Evolutionary conservation across 1,284 basidiomycete genomes (phyloP).

Genomic region (Fomitopsis betulina): DNA sequence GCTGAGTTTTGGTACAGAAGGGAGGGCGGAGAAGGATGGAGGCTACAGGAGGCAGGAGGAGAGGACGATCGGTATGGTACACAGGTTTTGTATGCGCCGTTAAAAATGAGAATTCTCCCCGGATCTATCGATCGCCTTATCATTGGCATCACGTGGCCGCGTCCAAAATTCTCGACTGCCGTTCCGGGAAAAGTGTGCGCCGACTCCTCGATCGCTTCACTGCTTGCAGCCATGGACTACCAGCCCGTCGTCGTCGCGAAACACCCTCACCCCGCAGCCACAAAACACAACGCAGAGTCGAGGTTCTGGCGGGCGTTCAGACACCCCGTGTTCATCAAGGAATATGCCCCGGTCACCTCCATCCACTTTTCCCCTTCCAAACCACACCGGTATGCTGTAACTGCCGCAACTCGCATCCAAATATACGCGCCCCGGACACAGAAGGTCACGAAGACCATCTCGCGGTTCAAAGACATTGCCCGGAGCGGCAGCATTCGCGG

Average conservation of each 20-base stretch:
- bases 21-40: conserved; percentile 13
- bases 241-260: conserved; percentile 67
- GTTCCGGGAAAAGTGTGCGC: conserved; percentile 13
- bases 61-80: conserved; percentile 20
- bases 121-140: conserved; percentile 29
- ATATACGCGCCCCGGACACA: conserved; percentile 96
- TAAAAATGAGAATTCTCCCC: conserved; percentile 16
- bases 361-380: conserved; percentile 84
- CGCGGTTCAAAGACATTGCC: conserved; percentile 95
- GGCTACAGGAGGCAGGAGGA: conserved; percentile 23
- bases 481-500: conserved; percentile 82
- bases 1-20: conserved; percentile 17
- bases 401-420: conserved; percentile 90
- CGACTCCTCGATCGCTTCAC: neutral
- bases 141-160: conserved; percentile 21
- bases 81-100: conserved; percentile 15
- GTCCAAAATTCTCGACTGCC: conserved; percentile 17
- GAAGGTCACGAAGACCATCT: conserved; percentile 94
- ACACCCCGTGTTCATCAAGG: conserved; percentile 88
- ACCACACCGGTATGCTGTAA: conserved; percentile 94
- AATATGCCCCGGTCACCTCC: conserved; percentile 90
- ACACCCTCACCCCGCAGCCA: conserved; percentile 50
- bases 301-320: conserved; percentile 81
- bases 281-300: conserved; percentile 66
- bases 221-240: conserved; percentile 58